Evolutionary conservation across 352 stramenopile species (phyloP).

Genomic region (Phytophthora kernoviae): DNA sequence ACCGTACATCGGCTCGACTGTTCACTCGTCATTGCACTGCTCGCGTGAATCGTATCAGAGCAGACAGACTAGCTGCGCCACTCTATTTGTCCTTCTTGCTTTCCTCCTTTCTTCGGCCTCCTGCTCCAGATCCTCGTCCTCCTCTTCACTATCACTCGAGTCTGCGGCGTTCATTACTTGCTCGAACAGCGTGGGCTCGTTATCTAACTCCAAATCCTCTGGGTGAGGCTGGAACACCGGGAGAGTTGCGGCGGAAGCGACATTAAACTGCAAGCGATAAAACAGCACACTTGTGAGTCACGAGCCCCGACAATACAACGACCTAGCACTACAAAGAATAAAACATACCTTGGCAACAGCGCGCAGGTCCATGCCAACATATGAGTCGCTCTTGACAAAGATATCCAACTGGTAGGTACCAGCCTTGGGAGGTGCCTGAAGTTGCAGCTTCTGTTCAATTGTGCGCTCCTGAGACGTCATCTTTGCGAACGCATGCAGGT

Average conservation of each 20-base stretch:
- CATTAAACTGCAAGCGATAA: slow-evolving; percentile 81
- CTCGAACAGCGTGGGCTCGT: slow-evolving; percentile 99
- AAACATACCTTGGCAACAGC: slow-evolving; percentile 81
- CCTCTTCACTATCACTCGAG: slow-evolving; percentile 88
- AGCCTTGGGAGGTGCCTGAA: slow-evolving; percentile 94
- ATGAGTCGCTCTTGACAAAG: slow-evolving; percentile 97
- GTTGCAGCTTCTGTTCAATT: slow-evolving; percentile 93
- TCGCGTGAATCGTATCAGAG: slow-evolving; percentile 31
- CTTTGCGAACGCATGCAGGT: slow-evolving; percentile 97
- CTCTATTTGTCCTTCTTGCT: slow-evolving; percentile 74
- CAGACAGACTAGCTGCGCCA: slow-evolving; percentile 31
- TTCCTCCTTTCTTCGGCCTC: slow-evolving; percentile 63
- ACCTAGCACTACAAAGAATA: neutral
- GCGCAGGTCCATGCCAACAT: slow-evolving; percentile 96
- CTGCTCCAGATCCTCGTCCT: slow-evolving; percentile 61
- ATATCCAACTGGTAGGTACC: slow-evolving; percentile 97
- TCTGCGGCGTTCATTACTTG: slow-evolving; percentile 92
- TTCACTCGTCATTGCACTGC: slow-evolving; percentile 29
- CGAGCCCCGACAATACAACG: neutral
- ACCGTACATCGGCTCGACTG: slow-evolving; percentile 9
- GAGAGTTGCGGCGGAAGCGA: slow-evolving; percentile 91
- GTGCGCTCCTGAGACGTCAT: slow-evolving; percentile 91
- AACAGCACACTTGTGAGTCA: slow-evolving; percentile 16
- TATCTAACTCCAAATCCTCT: slow-evolving; percentile 99
- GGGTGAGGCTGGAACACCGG: slow-evolving; percentile 97